Evolutionary conservation across 1,284 basidiomycete genomes (phyloP).

Genomic region (Nidula niveotomentosa): DNA sequence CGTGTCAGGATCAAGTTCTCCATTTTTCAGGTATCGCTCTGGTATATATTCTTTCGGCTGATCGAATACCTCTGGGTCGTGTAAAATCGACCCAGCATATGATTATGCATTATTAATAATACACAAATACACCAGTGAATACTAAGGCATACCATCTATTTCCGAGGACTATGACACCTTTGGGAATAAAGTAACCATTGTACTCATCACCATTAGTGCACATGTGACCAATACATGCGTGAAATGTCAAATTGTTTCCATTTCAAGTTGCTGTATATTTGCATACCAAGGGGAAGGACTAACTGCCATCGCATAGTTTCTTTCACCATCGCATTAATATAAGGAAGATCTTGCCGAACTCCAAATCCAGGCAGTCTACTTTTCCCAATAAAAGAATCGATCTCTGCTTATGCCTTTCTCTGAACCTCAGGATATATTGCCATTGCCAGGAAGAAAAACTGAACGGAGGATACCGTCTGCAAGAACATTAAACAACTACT

Average conservation of each 20-base stretch:
- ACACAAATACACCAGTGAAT: background rate
- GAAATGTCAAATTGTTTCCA: background rate
- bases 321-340: constrained; percentile 40
- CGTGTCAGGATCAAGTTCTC: constrained; percentile 23
- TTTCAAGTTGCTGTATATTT: background rate
- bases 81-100: constrained; percentile 16
- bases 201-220: constrained; percentile 27
- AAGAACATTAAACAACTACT: background rate
- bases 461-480: constrained; percentile 37
- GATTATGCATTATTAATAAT: background rate
- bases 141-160: constrained; percentile 20
- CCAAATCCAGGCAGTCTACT: constrained; percentile 36
- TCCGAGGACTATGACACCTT: constrained; percentile 28
- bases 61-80: constrained; percentile 24
- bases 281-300: constrained; percentile 31
- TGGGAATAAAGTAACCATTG: constrained; percentile 29
- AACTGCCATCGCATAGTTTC: constrained; percentile 38
- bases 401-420: constrained; percentile 43
- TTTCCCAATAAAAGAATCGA: constrained; percentile 41
- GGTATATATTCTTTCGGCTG: constrained; percentile 36
- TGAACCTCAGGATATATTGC: constrained; percentile 40
- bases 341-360: constrained; percentile 42
- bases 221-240: constrained; percentile 22
- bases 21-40: constrained; percentile 32
- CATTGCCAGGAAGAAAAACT: constrained; percentile 43